Percentiles rank a stretch among this genome's conserved stretches.
These are phyloP conservation scores for Colletotrichum sojae DNA, from an alignment of 2,329 filamentous ascomycete species.

Conservation along the genomic window DNA sequence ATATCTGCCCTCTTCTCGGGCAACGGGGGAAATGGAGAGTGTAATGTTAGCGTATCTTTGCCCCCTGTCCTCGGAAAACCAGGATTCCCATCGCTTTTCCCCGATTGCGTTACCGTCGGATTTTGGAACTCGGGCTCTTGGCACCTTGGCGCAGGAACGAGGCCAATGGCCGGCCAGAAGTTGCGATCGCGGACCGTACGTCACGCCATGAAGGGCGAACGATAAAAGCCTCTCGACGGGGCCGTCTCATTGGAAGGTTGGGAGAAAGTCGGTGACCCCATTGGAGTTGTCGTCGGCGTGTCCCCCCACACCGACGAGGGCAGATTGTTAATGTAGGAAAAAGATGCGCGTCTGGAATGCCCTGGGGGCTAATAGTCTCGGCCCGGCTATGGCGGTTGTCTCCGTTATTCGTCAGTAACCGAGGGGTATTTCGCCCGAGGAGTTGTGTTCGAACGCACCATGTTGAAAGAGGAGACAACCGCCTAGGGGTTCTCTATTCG, in stretches of 20 bases:
- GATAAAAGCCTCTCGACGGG: conserved; percentile 3
- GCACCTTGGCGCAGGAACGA: conserved; percentile 30
- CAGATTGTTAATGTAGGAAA: no score
- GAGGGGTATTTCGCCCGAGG: no score
- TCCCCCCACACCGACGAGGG: no score
- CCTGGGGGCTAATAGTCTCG: no score
- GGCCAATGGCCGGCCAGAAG: conserved; percentile 20
- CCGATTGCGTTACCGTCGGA: conserved; percentile 36
- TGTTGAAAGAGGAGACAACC: no score
- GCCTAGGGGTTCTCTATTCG: no score
- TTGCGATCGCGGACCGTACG: conserved; percentile 4
- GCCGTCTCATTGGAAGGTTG: conserved; percentile 17
- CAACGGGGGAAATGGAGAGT: not conserved
- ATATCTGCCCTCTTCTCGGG: not conserved
- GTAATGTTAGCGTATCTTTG: not conserved
- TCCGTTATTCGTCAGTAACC: no score
- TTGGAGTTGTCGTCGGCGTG: not conserved
- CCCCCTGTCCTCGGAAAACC: not conserved
- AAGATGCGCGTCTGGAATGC: no score
- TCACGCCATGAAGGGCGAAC: conserved; percentile 17
- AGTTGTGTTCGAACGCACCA: no score
- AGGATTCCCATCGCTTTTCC: conserved; percentile 21
- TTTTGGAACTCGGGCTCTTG: conserved; percentile 22
- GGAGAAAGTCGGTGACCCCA: not conserved
- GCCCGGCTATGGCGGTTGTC: no score